phyloP scores from a whole-genome alignment of 495 filamentous ascomycete species.

The Rusavskia elegans region DNA sequence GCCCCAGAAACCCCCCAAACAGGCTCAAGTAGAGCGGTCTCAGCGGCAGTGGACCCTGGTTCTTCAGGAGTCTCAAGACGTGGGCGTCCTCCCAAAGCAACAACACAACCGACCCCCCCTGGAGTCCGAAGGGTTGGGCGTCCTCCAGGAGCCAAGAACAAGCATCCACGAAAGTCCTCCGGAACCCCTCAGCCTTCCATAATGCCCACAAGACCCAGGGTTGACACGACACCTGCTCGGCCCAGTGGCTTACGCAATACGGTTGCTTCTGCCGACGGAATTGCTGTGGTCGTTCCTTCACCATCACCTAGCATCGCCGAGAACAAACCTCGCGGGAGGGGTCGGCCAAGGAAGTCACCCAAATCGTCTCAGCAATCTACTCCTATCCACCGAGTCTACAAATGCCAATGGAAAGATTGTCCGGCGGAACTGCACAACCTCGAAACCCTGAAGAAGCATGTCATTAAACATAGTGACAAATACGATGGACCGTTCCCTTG shows the following conservation, averaged over 20 bases:
- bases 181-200: constrained; percentile 6
- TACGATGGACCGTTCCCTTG: constrained; percentile 18
- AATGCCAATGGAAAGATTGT: constrained; percentile 51
- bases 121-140: constrained; percentile 3
- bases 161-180: not conserved
- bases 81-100: constrained; percentile 1
- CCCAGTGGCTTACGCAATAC: constrained; percentile 8
- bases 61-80: not conserved
- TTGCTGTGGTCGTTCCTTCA: constrained; percentile 11
- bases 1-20: not conserved
- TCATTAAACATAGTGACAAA: constrained; percentile 34
- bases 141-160: constrained; percentile 10
- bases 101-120: not conserved
- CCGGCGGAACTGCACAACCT: constrained; percentile 59
- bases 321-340: not conserved
- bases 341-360: not conserved
- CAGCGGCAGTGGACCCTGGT: not conserved
- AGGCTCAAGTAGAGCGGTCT: not conserved
- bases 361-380: constrained; percentile 1
- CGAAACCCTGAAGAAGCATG: constrained; percentile 50
- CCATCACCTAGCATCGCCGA: constrained; percentile 14
- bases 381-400: constrained; percentile 29
- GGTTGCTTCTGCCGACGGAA: constrained; percentile 4
- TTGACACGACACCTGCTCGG: not conserved
- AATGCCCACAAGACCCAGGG: not conserved